Evolutionary conservation across 2,329 filamentous ascomycete genomes (phyloP).

Genomic region (Cercospora sp.): DNA sequence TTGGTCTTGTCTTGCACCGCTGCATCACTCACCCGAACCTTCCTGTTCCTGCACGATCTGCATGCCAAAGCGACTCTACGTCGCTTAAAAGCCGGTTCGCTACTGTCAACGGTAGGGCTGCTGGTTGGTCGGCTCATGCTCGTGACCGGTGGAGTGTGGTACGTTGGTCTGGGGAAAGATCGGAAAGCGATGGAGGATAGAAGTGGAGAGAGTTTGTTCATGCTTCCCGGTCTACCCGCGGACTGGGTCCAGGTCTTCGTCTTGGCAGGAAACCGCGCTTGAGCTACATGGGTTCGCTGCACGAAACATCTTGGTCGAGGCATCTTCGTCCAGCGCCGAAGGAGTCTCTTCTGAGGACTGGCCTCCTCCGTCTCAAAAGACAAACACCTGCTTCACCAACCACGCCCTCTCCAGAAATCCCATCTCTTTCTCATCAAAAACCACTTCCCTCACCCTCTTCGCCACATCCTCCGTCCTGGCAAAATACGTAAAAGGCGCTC

Average conservation of each 20-base stretch:
- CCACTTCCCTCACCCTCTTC: not conserved
- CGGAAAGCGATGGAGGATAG: not conserved
- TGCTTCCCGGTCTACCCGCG: not conserved
- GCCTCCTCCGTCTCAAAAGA: not conserved
- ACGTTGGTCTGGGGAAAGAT: not conserved
- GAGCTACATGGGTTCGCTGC: no score
- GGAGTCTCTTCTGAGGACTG: no score
- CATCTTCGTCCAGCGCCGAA: no score
- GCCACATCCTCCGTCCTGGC: not conserved
- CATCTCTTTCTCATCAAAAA: not conserved
- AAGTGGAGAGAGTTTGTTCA: not conserved
- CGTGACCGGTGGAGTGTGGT: no score
- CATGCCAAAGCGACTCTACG: slow-evolving; percentile 7
- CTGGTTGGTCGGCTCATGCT: not conserved
- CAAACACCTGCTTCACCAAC: not conserved
- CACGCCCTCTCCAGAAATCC: not conserved
- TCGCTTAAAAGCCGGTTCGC: slow-evolving; percentile 4
- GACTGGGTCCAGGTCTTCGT: not conserved
- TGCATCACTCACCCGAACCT: not conserved
- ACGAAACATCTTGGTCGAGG: no score
- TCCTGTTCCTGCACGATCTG: not conserved
- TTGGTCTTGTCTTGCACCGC: not conserved
- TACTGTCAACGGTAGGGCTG: not conserved
- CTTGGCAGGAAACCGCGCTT: not conserved
- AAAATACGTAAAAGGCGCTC: not conserved